Evolutionary conservation across 2,329 filamentous ascomycete genomes (phyloP).

Genomic region (Calonectria pseudoturangicola): DNA sequence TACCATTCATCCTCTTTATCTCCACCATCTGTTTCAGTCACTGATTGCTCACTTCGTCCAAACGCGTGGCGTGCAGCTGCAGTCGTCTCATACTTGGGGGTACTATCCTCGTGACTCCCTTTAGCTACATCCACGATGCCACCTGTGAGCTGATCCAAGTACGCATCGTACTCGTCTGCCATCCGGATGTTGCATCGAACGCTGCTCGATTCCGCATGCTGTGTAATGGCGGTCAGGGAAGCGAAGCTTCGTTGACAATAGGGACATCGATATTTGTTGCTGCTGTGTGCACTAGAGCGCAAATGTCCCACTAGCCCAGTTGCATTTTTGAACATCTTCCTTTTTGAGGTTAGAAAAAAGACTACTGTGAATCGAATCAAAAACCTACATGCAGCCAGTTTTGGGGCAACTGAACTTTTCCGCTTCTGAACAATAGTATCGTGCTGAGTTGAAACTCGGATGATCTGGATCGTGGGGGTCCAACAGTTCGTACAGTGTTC

Average conservation of each 20-base stretch:
- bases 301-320: constrained; percentile 65
- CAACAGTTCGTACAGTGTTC: constrained; percentile 39
- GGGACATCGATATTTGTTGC: constrained; percentile 62
- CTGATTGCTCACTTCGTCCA: not conserved
- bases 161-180: constrained; percentile 59
- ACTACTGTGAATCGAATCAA: too few relatives aligned
- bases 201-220: constrained; percentile 69
- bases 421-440: constrained; percentile 66
- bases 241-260: constrained; percentile 65
- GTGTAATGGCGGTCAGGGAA: constrained; percentile 64
- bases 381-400: constrained; percentile 68
- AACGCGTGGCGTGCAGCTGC: constrained; percentile 39
- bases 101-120: constrained; percentile 52
- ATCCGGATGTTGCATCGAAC: constrained; percentile 65
- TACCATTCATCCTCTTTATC: constrained; percentile 41
- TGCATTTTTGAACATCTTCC: constrained; percentile 63
- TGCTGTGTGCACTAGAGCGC: constrained; percentile 58
- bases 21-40: constrained; percentile 1
- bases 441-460: constrained; percentile 66
- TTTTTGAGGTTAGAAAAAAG: constrained; percentile 48
- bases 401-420: constrained; percentile 73
- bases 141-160: constrained; percentile 58
- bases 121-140: constrained; percentile 55
- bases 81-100: constrained; percentile 52
- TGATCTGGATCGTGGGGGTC: constrained; percentile 67